Base-by-base conservation (phyloP, 768 basidiomycete species). In the Lactarius hengduanensis region DNA sequence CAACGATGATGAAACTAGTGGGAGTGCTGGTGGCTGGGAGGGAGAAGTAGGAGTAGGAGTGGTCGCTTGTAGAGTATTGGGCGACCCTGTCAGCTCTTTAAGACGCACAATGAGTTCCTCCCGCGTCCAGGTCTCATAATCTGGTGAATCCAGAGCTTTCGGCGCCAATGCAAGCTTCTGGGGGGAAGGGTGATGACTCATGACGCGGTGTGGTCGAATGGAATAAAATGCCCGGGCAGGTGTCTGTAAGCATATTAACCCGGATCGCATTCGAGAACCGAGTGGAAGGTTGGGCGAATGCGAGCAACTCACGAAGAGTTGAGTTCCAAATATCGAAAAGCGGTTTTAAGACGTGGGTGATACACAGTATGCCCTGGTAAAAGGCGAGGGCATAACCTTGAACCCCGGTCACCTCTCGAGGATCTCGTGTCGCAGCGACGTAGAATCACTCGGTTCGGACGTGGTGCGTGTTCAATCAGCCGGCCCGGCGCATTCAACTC, bases 81-180 rank as follows among this genome's bases (percentile, higher is more conserved):
- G 50, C 26, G 56, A 92, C 4, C 34, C 28, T 4, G 61, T 43
- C 43, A 66, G 80, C 53, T 84, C 78, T 26, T 76, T 76, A 22
- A 95, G 75, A 59, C 85, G 83, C 45, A 84, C 81, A 61, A 94
- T 85, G 65, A 95, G 85, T 59, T 90, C 84, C 72, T 91, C 86
- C 64, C 88, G 81, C 66, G 84, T 82, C 82, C 86, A 86, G 65
- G 74, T 72, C 30, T 84, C 81, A 75, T 88, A 89, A 50, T 71
- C 58, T 59, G 78, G 50, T 50, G 38, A 40, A 18, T 63, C 62
- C 15, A 36, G 53, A 8, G 26, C 47, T 16, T 53, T 56, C 18
- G 45, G 55, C 1, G 22, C 41, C 4, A 41, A 28, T 43, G 30
- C 22, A 16, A 2, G 18, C 5, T 28, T 57, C 26, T 20, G 32